A percentile compares a stretch with the other conserved stretches of the same genome.
Conservation (phyloP, 495 filamentous ascomycete species). For the Penicillium pulvis region DNA sequence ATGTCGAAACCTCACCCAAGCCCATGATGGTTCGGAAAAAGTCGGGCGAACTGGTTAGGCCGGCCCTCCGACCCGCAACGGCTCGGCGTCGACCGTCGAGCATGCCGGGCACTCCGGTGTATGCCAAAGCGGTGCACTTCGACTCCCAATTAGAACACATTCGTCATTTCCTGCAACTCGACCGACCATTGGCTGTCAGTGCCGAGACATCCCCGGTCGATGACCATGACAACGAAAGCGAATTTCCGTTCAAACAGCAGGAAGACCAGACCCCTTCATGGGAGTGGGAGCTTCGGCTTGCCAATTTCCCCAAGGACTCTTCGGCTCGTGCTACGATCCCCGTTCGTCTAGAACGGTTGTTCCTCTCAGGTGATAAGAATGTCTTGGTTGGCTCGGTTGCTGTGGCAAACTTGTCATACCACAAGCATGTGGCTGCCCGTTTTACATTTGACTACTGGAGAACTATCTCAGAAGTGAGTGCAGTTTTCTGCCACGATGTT, state of each 20-base stretch:
- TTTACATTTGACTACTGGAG: slow-evolving; percentile 99
- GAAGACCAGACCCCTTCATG: slow-evolving; percentile 53
- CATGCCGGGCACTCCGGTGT: slow-evolving; percentile 96
- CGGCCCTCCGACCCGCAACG: slow-evolving; percentile 78
- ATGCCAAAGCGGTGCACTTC: slow-evolving; percentile 93
- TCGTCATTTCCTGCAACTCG: slow-evolving; percentile 89
- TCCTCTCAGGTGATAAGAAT: slow-evolving; percentile 83
- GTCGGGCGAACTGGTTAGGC: slow-evolving; percentile 94
- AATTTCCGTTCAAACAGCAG: slow-evolving; percentile 82
- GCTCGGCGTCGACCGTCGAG: slow-evolving; percentile 78
- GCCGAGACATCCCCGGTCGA: slow-evolving; percentile 94
- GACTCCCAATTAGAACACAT: slow-evolving; percentile 94
- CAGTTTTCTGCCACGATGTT: slow-evolving; percentile 82
- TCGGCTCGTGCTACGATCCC: slow-evolving; percentile 63
- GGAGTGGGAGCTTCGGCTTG: slow-evolving; percentile 84
- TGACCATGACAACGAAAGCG: slow-evolving; percentile 73
- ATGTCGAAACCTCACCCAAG: slow-evolving; percentile 55
- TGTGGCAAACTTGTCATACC: slow-evolving; percentile 86
- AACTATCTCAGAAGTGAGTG: slow-evolving; percentile 90
- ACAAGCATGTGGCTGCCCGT: slow-evolving; percentile 83
- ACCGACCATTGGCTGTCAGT: slow-evolving; percentile 91
- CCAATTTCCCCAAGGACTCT: slow-evolving; percentile 78
- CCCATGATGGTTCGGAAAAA: slow-evolving; percentile 95
- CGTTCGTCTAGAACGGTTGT: slow-evolving; percentile 79
- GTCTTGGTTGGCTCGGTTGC: slow-evolving; percentile 78